phyloP scores from a whole-genome alignment of 2,329 filamentous ascomycete genomes.

The Exophiala calicioides region DNA sequence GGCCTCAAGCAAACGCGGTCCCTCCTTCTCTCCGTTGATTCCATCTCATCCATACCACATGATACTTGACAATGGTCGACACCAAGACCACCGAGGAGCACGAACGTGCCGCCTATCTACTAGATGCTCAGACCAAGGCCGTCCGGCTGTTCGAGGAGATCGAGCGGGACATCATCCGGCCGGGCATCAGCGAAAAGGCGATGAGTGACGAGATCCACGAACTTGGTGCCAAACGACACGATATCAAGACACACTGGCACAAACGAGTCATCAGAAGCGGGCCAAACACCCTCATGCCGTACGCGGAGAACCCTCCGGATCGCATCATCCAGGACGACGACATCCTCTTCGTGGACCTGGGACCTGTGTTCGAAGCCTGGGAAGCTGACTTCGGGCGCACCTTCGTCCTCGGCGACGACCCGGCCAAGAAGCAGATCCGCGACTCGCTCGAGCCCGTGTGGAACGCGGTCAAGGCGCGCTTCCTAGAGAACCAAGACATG shows the following conservation, averaged over 20 bases:
- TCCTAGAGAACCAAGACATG: constrained; percentile 44
- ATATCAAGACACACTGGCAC: constrained; percentile 54
- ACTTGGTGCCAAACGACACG: constrained; percentile 46
- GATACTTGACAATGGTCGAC: too few species aligned
- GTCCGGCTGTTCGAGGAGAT: constrained; percentile 51
- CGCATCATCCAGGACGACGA: constrained; percentile 51
- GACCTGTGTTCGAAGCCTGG: constrained; percentile 55
- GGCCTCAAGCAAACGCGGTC: too few species aligned
- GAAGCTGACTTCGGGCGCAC: constrained; percentile 58
- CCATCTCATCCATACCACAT: too few species aligned
- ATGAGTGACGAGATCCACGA: constrained; percentile 52
- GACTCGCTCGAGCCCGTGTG: constrained; percentile 52
- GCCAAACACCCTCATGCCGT: constrained; percentile 52
- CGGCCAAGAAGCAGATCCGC: constrained; percentile 46
- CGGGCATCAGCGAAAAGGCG: constrained; percentile 51
- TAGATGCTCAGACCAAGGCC: constrained; percentile 52
- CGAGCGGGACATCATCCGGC: constrained; percentile 47
- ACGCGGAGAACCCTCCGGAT: constrained; percentile 53
- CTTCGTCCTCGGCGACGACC: constrained; percentile 52
- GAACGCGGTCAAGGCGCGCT: constrained; percentile 47
- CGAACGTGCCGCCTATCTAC: constrained; percentile 33
- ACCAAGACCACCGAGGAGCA: constrained; percentile 4
- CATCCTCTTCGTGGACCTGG: constrained; percentile 55
- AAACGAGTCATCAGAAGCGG: constrained; percentile 55
- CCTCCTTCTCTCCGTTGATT: too few species aligned